Evolutionary conservation across 805 yeast genomes (phyloP), one percentile per base, ranked within the genome.

Genomic region (Middelhovenomyces tepae): DNA sequence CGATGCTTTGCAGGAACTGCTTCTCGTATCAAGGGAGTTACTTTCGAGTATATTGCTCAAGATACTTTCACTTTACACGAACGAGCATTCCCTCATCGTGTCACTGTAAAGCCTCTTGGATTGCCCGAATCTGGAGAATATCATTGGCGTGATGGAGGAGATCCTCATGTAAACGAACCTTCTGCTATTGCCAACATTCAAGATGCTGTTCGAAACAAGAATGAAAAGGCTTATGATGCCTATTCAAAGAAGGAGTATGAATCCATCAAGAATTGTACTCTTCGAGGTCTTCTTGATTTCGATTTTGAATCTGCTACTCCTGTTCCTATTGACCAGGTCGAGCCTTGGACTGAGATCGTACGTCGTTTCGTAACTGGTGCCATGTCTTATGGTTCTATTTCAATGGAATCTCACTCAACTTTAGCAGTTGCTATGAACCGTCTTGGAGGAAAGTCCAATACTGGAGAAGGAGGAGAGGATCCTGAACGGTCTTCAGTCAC

Each of bases 401-500:
- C 97, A 4, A 82, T 87, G 94, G 98, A 89, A 62, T 87, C 96
- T 2, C 98, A 89, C 62, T 85, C 96, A 3, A 89, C 98, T 7
- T 66, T 89, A 48, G 98, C 98, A 9, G 94, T 89, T 36, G 98
- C 98, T 29, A 89, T 89, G 98, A 89, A 89, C 67, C 71, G 97
- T 57, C 69, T 89, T 44, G 97, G 97, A 34, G 98, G 96, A 47
- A 91, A 87, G 62, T 85, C 95, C 31, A 89, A 89, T 60, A 87
- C 97, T 42, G 98, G 98, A 67, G 98, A 89, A 68, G 98, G 98
- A 69, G 98, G 98, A 68, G 98, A 89, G 62, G 97, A 89, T 54
- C 74, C 91, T 31, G 95, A 87, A 54, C 73, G 96, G 49, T 82
- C 95, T 4, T 65, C 70, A 33, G 80, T 79, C 14, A 71, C 73